phyloP scores from a whole-genome alignment of 169 alveolate species.

The Plasmodium reichenowi region DNA sequence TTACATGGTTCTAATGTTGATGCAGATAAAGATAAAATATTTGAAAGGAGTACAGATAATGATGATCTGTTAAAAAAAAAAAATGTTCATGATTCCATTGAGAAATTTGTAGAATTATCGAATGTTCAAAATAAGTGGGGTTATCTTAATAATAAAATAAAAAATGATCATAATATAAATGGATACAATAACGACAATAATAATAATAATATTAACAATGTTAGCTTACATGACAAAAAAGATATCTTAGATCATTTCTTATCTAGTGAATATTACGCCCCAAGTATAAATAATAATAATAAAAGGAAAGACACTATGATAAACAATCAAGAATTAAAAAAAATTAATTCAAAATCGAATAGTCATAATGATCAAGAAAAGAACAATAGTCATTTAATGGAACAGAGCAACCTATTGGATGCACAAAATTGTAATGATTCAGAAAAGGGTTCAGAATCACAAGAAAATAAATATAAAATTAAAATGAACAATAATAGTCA shows the following conservation, averaged over 20 bases:
- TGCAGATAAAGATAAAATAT: constrained; percentile 16
- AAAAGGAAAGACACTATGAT: constrained; percentile 4
- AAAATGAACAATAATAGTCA: too few species aligned
- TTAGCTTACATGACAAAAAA: constrained; percentile 18
- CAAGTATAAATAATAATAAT: constrained; percentile 1
- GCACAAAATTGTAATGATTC: too few species aligned
- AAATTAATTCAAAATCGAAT: not conserved
- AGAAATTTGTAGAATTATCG: too few species aligned
- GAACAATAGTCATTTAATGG: too few species aligned
- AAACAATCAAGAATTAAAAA: not conserved
- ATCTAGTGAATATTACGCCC: constrained; percentile 12
- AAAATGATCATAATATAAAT: not conserved
- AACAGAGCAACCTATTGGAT: too few species aligned
- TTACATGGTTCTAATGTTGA: not conserved
- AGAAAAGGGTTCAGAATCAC: too few species aligned
- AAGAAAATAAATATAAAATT: too few species aligned
- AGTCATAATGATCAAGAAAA: too few species aligned
- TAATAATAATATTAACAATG: not conserved
- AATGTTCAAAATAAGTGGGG: too few species aligned
- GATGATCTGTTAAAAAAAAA: too few species aligned
- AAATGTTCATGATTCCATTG: too few species aligned
- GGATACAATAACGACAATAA: not conserved
- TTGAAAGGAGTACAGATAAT: too few species aligned
- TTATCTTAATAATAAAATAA: constrained; percentile 5
- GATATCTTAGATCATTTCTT: constrained; percentile 42